Percentiles rank a stretch among this genome's conserved stretches.
These are phyloP conservation scores for Tylopilus subfusipes DNA, from an alignment of 768 basidiomycete genomes.

Conservation along the genomic window DNA sequence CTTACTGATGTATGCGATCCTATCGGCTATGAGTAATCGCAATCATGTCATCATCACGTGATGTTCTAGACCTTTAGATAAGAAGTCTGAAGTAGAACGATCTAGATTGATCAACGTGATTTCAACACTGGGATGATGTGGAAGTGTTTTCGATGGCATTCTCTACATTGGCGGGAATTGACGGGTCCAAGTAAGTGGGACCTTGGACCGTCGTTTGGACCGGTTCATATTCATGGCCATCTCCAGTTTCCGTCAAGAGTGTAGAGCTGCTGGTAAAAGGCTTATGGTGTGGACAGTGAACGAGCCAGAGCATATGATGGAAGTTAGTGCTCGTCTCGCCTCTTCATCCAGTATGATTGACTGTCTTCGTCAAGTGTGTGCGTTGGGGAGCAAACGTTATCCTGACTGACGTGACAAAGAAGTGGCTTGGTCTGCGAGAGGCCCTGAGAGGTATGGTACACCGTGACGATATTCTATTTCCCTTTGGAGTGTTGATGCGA, in stretches of 20 bases:
- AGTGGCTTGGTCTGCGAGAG: slow-evolving; percentile 61
- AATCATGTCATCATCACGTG: no score
- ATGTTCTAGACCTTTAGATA: no score
- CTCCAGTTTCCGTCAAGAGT: slow-evolving; percentile 73
- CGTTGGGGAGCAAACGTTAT: slow-evolving; percentile 78
- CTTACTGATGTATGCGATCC: no score
- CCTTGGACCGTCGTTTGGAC: neutral
- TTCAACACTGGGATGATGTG: slow-evolving; percentile 81
- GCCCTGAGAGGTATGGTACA: slow-evolving; percentile 49
- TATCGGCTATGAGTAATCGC: no score
- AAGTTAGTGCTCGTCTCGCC: slow-evolving; percentile 44
- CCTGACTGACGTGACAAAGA: slow-evolving; percentile 70
- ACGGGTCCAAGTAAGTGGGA: slow-evolving; percentile 61
- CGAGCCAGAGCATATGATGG: slow-evolving; percentile 82
- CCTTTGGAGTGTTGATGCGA: neutral
- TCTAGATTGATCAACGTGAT: no score
- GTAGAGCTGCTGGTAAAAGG: slow-evolving; percentile 73
- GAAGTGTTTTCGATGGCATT: slow-evolving; percentile 87
- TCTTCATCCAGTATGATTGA: neutral
- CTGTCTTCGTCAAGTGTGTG: slow-evolving; percentile 49
- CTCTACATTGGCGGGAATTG: slow-evolving; percentile 59
- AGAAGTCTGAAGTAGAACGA: no score
- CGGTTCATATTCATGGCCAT: slow-evolving; percentile 3
- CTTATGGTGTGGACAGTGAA: slow-evolving; percentile 98
- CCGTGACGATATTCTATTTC: neutral